Conservation (phyloP, 1,284 basidiomycete species). For the Puccinia novopanici region DNA sequence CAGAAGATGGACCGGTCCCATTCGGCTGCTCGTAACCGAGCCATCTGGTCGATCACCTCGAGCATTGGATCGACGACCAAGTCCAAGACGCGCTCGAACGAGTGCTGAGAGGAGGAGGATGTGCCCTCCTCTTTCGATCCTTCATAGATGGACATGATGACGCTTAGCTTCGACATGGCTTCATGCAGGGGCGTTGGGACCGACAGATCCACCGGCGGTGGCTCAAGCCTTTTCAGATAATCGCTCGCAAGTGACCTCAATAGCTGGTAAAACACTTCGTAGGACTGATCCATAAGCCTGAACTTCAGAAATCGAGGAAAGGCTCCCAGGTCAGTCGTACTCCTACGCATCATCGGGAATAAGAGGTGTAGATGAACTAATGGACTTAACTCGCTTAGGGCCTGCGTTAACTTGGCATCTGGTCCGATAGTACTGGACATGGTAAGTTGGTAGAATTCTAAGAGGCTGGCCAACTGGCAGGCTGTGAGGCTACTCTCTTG, state of each 20-base stretch:
- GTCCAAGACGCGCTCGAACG: conserved; percentile 37
- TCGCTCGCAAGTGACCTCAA: conserved; percentile 77
- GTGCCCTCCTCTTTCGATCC: conserved; percentile 69
- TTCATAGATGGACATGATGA: conserved; percentile 85
- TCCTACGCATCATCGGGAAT: background rate
- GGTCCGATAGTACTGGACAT: conserved; percentile 88
- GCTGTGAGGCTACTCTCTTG: conserved; percentile 89
- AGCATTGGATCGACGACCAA: conserved; percentile 36
- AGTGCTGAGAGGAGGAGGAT: conserved; percentile 60
- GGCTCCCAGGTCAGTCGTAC: background rate
- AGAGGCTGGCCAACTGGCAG: conserved; percentile 87
- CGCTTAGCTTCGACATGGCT: conserved; percentile 76
- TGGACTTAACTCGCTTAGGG: conserved; percentile 74
- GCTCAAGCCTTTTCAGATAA: conserved; percentile 70
- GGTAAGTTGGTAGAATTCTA: conserved; percentile 89
- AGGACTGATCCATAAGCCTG: conserved; percentile 77
- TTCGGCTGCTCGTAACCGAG: conserved; percentile 6
- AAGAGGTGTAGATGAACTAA: conserved; percentile 20
- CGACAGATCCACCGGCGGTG: conserved; percentile 73
- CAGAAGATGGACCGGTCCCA: conserved; percentile 46
- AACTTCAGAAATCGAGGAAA: conserved; percentile 13
- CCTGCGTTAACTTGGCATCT: conserved; percentile 73
- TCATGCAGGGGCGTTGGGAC: conserved; percentile 78
- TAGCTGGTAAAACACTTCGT: conserved; percentile 80
- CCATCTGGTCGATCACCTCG: conserved; percentile 22